Evolutionary conservation across 2,329 filamentous ascomycete genomes (phyloP).

Genomic region (Fusarium sp.): DNA sequence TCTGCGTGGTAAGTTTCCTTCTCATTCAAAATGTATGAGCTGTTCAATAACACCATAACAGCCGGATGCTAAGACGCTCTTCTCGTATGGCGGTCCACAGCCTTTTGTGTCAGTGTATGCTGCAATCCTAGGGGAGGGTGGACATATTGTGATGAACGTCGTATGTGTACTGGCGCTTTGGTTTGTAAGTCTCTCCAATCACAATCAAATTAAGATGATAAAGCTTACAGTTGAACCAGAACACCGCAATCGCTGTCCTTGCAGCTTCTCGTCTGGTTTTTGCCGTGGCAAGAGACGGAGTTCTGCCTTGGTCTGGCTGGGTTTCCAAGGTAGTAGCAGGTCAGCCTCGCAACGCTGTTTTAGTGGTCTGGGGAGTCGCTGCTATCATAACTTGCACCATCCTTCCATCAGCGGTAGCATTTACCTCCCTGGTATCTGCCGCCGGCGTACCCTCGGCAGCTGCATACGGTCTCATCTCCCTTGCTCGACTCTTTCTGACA

Average conservation of each 20-base stretch:
- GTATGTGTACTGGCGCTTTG: not conserved
- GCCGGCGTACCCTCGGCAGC: not conserved
- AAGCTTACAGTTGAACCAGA: not conserved
- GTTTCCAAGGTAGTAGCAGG: not conserved
- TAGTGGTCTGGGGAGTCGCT: not conserved
- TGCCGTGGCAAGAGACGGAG: not conserved
- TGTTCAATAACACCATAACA: not conserved
- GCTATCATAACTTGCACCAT: not conserved
- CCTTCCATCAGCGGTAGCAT: not conserved
- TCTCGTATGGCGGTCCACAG: slow-evolving; percentile 1
- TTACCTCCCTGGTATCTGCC: not conserved
- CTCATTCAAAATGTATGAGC: too few relatives aligned
- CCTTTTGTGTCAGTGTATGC: slow-evolving; percentile 6
- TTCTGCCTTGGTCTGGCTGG: not conserved
- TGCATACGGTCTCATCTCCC: not conserved
- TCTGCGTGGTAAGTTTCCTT: not conserved
- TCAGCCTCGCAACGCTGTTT: not conserved
- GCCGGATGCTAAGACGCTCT: not conserved
- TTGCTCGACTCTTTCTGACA: not conserved
- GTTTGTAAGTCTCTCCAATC: not conserved
- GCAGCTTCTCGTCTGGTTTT: not conserved
- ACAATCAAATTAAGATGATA: rapidly evolving
- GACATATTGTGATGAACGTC: not conserved
- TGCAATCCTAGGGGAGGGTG: not conserved
- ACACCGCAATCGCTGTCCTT: not conserved